These are phyloP conservation scores for Tricladium varicosporioides DNA, from an alignment of 2,329 filamentous ascomycete genomes.

Conservation along the genomic window DNA sequence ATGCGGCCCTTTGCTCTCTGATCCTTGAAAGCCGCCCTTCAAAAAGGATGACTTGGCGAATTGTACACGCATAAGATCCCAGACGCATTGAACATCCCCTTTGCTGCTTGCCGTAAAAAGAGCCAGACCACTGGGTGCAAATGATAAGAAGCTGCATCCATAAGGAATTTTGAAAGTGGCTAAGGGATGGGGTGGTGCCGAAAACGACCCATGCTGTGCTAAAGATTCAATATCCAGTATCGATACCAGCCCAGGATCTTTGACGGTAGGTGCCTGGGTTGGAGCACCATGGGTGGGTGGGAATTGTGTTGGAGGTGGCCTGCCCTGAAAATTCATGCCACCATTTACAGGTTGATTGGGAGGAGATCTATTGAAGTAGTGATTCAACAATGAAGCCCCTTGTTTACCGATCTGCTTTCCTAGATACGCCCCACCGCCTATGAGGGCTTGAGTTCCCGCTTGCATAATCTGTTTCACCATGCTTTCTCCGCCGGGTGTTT, in stretches of 20 bases:
- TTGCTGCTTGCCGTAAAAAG: constrained; percentile 79
- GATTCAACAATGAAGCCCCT: constrained; percentile 74
- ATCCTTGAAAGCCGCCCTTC: constrained; percentile 47
- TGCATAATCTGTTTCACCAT: constrained; percentile 75
- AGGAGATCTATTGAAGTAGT: constrained; percentile 68
- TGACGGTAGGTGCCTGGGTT: constrained; percentile 47
- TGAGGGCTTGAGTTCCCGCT: constrained; percentile 75
- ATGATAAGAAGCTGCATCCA: constrained; percentile 78
- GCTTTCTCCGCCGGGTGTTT: constrained; percentile 69
- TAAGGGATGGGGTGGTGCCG: constrained; percentile 53
- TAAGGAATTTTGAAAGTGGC: constrained; percentile 69
- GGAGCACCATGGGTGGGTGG: constrained; percentile 71
- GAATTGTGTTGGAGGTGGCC: constrained; percentile 48
- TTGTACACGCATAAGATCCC: constrained; percentile 71
- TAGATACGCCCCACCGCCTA: constrained; percentile 72
- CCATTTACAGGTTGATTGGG: constrained; percentile 43
- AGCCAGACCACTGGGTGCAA: constrained; percentile 70
- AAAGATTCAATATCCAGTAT: constrained; percentile 69
- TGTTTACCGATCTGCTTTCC: constrained; percentile 78
- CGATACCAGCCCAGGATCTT: constrained; percentile 73
- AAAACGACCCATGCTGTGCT: constrained; percentile 45
- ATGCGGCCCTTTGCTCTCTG: constrained; percentile 44
- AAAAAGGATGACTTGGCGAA: constrained; percentile 60
- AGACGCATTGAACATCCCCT: constrained; percentile 79
- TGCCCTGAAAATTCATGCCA: constrained; percentile 33